These are phyloP conservation scores for Catenaria anguillulae DNA, from an alignment of 371 early-diverging fungal species.

Conservation along the genomic window DNA sequence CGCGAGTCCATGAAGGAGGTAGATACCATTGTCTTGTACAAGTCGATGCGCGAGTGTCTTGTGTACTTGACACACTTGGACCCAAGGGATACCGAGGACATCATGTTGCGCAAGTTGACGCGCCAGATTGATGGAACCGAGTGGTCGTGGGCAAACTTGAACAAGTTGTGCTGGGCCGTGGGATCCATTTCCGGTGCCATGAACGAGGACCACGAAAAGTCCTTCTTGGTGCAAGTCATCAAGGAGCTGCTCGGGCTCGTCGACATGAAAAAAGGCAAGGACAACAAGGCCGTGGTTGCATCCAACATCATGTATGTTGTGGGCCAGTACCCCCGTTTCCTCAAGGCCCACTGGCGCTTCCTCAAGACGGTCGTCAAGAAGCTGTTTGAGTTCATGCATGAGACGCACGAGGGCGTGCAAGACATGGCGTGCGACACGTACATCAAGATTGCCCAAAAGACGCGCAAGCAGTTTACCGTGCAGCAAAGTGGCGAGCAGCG, in stretches of 20 bases:
- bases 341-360: constrained; percentile 98
- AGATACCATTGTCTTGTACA: constrained; percentile 95
- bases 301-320: constrained; percentile 99
- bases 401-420: constrained; percentile 97
- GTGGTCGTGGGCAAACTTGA: constrained; percentile 93
- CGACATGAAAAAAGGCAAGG: constrained; percentile 91
- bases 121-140: constrained; percentile 82
- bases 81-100: constrained; percentile 73
- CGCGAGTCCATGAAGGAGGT: constrained; percentile 96
- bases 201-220: constrained; percentile 88
- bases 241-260: constrained; percentile 87
- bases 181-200: constrained; percentile 97
- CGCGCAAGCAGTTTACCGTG: constrained; percentile 83
- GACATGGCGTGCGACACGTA: constrained; percentile 99
- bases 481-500: constrained; percentile 68
- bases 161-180: constrained; percentile 98
- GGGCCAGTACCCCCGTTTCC: constrained; percentile 96
- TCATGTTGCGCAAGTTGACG: constrained; percentile 82
- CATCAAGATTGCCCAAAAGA: constrained; percentile 94
- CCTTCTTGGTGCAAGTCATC: constrained; percentile 95
- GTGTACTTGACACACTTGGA: constrained; percentile 94
- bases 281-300: constrained; percentile 99
- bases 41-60: constrained; percentile 95
- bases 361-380: constrained; percentile 99
- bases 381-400: constrained; percentile 99